phyloP scores from a whole-genome alignment of 352 stramenopile species.

The Phytophthora vignae region DNA sequence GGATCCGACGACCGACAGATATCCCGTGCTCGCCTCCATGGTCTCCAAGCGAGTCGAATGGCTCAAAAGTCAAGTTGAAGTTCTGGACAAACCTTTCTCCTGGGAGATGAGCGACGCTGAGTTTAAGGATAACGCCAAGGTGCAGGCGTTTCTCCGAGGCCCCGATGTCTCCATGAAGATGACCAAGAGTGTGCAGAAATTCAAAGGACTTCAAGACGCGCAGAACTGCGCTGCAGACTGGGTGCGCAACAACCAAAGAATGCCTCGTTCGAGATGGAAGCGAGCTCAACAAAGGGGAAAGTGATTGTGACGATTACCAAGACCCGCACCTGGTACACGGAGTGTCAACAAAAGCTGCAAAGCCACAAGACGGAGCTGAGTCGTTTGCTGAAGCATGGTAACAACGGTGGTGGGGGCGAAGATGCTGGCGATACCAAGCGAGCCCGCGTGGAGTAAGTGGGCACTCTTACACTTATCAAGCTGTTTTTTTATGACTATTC shows the following conservation, averaged over 20 bases:
- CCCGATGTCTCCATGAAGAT: neutral
- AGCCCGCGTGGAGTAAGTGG: too few relatives aligned
- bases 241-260: slow-evolving; percentile 1
- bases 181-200: slow-evolving; percentile 2
- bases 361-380: neutral
- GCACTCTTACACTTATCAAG: too few relatives aligned
- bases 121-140: neutral
- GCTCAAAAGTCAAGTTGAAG: neutral
- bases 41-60: neutral
- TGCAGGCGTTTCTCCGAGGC: neutral
- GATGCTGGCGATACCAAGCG: neutral
- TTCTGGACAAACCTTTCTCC: neutral
- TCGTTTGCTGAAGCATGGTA: neutral
- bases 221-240: slow-evolving; percentile 3
- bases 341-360: neutral
- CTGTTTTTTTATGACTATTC: too few relatives aligned
- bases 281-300: neutral
- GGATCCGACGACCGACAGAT: neutral
- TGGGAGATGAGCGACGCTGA: neutral
- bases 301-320: neutral
- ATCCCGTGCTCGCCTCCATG: neutral
- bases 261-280: slow-evolving; percentile 14
- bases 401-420: neutral
- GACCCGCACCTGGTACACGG: neutral
- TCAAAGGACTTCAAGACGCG: slow-evolving; percentile 7